phyloP scores from a whole-genome alignment of 768 basidiomycete species.

The Tricholoma furcatifolium region DNA sequence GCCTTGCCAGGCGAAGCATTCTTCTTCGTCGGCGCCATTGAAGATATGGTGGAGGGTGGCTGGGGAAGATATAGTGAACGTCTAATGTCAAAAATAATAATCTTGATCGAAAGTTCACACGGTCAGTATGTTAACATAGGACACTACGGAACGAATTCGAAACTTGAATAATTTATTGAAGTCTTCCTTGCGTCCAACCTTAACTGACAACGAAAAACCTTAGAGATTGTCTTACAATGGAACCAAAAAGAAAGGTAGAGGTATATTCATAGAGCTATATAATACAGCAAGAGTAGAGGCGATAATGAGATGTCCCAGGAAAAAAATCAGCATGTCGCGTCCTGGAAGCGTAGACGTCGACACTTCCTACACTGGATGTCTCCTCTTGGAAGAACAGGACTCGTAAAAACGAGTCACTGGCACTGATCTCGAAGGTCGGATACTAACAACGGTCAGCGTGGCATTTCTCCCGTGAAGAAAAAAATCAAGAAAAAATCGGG shows the following conservation, averaged over 20 bases:
- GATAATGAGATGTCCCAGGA: slow-evolving; percentile 45
- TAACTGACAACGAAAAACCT: no score
- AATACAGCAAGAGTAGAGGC: neutral
- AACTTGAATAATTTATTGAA: no score
- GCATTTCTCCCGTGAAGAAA: slow-evolving; percentile 49
- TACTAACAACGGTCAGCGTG: slow-evolving; percentile 61
- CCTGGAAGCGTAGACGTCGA: slow-evolving; percentile 45
- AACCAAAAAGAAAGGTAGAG: neutral
- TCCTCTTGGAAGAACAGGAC: slow-evolving; percentile 57
- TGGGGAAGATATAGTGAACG: neutral
- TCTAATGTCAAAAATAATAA: slow-evolving; percentile 16
- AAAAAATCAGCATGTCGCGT: slow-evolving; percentile 64
- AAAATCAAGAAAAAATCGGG: slow-evolving; percentile 1
- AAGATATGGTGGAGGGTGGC: neutral
- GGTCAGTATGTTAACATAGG: slow-evolving; percentile 1
- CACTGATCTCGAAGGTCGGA: slow-evolving; percentile 61
- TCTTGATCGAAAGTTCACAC: slow-evolving; percentile 19
- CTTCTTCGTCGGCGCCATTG: slow-evolving; percentile 44
- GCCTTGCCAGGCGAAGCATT: slow-evolving; percentile 35
- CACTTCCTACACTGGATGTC: slow-evolving; percentile 62
- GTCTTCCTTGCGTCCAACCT: neutral
- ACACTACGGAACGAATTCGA: neutral
- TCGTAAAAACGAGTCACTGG: slow-evolving; percentile 50
- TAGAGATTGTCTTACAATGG: no score
- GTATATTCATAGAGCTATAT: neutral